Conservation (phyloP, 768 basidiomycete genomes). For the Trametes cubensis region DNA sequence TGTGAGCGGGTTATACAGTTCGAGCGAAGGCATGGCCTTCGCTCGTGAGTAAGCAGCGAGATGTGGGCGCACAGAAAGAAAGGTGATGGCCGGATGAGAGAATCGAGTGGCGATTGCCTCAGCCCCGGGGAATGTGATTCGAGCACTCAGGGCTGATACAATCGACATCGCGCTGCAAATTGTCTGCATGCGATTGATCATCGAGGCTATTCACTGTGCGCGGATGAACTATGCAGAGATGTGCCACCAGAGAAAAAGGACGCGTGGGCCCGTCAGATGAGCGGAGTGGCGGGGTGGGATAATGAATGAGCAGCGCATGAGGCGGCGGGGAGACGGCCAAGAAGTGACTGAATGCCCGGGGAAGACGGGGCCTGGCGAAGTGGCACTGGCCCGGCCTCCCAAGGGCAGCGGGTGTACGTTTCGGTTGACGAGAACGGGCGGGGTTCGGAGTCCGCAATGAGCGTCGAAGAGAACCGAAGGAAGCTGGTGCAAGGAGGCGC, state of each 20-base stretch:
- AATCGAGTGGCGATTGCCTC: conserved; percentile 2
- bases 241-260: not conserved
- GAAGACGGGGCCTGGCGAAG: not conserved
- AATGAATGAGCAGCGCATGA: conserved; percentile 12
- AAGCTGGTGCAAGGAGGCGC: not conserved
- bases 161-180: not conserved
- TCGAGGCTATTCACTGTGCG: conserved; percentile 1
- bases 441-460: not conserved
- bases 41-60: not conserved
- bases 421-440: not conserved
- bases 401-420: conserved; percentile 7
- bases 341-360: not conserved
- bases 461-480: not conserved
- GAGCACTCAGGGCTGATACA: not conserved
- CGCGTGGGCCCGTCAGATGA: conserved; percentile 6
- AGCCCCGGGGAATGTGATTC: not conserved
- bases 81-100: conserved; percentile 15
- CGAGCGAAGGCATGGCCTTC: not conserved
- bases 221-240: conserved; percentile 5
- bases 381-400: not conserved
- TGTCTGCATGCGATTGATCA: conserved; percentile 5
- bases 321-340: not conserved
- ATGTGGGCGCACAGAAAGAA: not conserved
- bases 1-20: conserved; percentile 1
- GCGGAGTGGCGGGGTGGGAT: not conserved